Evolutionary conservation across 1,284 basidiomycete species (phyloP), one percentile per base, ranked within the genome.

Genomic region (Mycena sp.): DNA sequence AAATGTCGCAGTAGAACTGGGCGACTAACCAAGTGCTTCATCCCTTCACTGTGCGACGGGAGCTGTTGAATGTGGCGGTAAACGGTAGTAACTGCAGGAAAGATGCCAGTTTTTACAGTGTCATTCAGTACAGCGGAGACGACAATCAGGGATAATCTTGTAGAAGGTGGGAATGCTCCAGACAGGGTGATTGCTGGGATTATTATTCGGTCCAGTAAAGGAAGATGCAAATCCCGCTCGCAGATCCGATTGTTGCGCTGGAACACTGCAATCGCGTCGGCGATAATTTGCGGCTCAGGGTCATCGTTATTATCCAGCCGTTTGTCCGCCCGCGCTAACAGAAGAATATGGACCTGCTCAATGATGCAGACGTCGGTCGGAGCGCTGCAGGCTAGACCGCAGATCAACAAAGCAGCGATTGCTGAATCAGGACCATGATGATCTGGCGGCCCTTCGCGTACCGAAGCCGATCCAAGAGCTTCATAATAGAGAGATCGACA

Each of bases 301-400:
- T 58, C 48, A 28, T 1, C 23, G 40, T 28, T 17, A 51, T 50
- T 43, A 3, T 55, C 41, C 44, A 69, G 23, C 43, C 60, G 56
- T 50, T 68, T 63, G 46, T 65, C 67, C 38, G 44, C 62, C 60
- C 69, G 69, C 44, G 69, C 46, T 58, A 71, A 58, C 52, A 71
- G 67, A 38, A 70, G 58, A 49, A 69, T 63, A 38, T 63, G 9
- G 32, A n/a, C n/a, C n/a, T n/a, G n/a, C n/a, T 70, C 63, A 43
- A 70, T 56, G 25, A 71, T 35, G 61, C 69, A 71, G 56, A 71
- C 59, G 48, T 68, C 64, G 28, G 67, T 65, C 51, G 69, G 65
- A 23, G 67, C 59, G 30, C 58, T 54, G 21, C 50, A 64, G 25
- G 37, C 57, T 51, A 57, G 38, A 38, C 67, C 68, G 26, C 69